These are phyloP conservation scores for Histomonas meleagridis DNA, from an alignment of 208 protist species.

Conservation along the genomic window DNA sequence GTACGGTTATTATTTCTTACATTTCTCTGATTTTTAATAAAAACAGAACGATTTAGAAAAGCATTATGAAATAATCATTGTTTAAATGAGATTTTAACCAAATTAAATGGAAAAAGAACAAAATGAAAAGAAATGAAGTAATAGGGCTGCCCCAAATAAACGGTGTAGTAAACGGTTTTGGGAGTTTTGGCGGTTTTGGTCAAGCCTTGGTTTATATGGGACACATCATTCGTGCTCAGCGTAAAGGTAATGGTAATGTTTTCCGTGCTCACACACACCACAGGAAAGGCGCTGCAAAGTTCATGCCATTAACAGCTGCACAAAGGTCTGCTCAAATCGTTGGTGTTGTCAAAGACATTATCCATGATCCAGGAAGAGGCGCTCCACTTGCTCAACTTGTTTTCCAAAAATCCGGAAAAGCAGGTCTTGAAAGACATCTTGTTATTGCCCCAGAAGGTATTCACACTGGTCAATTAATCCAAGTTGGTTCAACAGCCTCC, in stretches of 20 bases:
- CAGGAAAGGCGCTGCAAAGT: slow-evolving; percentile 77
- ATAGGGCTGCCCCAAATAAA: no score
- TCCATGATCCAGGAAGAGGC: slow-evolving; percentile 95
- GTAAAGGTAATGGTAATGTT: slow-evolving; percentile 75
- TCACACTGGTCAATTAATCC: slow-evolving; percentile 94
- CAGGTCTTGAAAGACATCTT: slow-evolving; percentile 63
- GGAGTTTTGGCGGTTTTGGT: no score
- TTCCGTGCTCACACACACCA: slow-evolving; percentile 76
- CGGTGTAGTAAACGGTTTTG: no score
- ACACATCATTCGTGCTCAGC: slow-evolving; percentile 60
- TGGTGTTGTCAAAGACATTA: slow-evolving; percentile 71
- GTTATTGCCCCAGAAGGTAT: slow-evolving; percentile 94
- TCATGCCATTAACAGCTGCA: slow-evolving; percentile 82
- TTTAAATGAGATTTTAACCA: no score
- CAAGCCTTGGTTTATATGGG: slow-evolving; percentile 43
- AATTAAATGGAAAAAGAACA: no score
- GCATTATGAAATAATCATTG: no score
- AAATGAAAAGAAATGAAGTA: no score
- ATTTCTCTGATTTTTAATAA: no score
- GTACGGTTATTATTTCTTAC: no score
- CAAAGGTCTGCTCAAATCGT: slow-evolving; percentile 84
- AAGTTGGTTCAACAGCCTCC: slow-evolving; percentile 81
- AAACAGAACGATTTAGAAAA: no score
- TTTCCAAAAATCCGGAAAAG: slow-evolving; percentile 71
- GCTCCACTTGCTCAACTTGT: slow-evolving; percentile 86